Conservation (phyloP, 2,329 filamentous ascomycete species). For the Phialophora expanda region DNA sequence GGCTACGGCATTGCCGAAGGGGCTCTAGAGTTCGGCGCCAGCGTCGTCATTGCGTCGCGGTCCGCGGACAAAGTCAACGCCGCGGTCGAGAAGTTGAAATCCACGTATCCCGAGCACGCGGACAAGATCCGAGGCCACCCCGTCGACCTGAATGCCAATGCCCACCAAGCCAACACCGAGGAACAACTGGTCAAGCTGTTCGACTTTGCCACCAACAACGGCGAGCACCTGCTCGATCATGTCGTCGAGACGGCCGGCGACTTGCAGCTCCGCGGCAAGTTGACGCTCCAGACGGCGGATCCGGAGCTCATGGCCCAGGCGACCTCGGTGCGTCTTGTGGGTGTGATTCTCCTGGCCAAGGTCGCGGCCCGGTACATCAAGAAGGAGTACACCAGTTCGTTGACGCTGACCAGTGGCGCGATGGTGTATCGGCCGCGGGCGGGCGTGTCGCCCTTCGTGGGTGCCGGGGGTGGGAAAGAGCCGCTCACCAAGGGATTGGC, state of each 20-base stretch:
- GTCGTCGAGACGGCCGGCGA: constrained; percentile 58
- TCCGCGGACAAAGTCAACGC: constrained; percentile 49
- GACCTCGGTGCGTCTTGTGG: constrained; percentile 46
- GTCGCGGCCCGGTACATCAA: constrained; percentile 46
- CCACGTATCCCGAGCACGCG: constrained; percentile 48
- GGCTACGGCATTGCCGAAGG: constrained; percentile 60
- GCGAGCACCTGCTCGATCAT: constrained; percentile 52
- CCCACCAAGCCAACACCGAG: constrained; percentile 52
- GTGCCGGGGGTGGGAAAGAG: constrained; percentile 40
- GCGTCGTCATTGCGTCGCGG: constrained; percentile 62
- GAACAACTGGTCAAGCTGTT: constrained; percentile 51
- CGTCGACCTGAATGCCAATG: constrained; percentile 46
- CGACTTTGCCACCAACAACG: constrained; percentile 43
- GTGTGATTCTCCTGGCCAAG: constrained; percentile 49
- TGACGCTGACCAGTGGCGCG: constrained; percentile 51
- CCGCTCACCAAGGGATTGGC: constrained; percentile 48
- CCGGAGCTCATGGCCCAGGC: constrained; percentile 35
- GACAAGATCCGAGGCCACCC: constrained; percentile 46
- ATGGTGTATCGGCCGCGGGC: constrained; percentile 45
- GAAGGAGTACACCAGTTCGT: constrained; percentile 40
- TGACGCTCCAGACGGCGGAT: constrained; percentile 41
- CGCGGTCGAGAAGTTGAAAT: constrained; percentile 49
- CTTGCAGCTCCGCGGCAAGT: constrained; percentile 40
- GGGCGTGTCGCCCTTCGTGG: constrained; percentile 43
- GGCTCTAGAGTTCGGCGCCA: constrained; percentile 55